Percentiles rank a stretch among this genome's conserved stretches.
These are phyloP conservation scores for Pelargonium nanum DNA, from an alignment of 345 rosid species.

Conservation along the genomic window DNA sequence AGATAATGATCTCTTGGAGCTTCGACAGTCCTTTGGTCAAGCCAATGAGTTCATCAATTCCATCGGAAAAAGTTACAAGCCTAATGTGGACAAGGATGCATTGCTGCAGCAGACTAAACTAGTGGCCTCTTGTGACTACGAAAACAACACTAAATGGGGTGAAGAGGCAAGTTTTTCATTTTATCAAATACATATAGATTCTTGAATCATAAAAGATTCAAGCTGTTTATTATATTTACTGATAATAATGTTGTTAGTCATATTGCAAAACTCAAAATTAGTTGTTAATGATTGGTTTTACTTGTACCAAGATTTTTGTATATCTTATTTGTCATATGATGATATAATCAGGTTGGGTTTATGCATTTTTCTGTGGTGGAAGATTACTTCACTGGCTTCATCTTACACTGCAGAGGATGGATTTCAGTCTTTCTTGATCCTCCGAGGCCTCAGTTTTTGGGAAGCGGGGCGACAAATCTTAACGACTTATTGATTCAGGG, in stretches of 20 bases:
- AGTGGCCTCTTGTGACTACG: conserved; percentile 27
- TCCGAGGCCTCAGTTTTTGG: conserved; percentile 27
- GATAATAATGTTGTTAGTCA: no score
- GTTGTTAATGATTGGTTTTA: not conserved
- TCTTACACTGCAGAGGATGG: conserved; percentile 29
- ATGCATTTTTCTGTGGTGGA: conserved; percentile 26
- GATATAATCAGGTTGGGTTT: conserved; percentile 27
- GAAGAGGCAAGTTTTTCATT: conserved; percentile 15
- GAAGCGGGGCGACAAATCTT: conserved; percentile 16
- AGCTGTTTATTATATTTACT: no score
- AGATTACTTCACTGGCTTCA: conserved; percentile 31
- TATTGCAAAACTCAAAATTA: not conserved
- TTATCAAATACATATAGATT: no score
- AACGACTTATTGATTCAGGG: conserved; percentile 18
- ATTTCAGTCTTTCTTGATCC: conserved; percentile 25
- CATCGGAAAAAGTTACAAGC: conserved; percentile 2
- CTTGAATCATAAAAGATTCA: no score
- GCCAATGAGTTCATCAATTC: conserved; percentile 24
- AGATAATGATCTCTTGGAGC: conserved; percentile 12
- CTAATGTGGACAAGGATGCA: not conserved
- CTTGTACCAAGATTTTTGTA: no score
- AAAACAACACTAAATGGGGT: conserved; percentile 31
- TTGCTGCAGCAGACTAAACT: conserved; percentile 9
- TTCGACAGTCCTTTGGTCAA: conserved; percentile 18
- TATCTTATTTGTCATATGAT: not conserved